Base-by-base conservation (phyloP, 2,329 filamentous ascomycete genomes). In the Nemania abortiva region DNA sequence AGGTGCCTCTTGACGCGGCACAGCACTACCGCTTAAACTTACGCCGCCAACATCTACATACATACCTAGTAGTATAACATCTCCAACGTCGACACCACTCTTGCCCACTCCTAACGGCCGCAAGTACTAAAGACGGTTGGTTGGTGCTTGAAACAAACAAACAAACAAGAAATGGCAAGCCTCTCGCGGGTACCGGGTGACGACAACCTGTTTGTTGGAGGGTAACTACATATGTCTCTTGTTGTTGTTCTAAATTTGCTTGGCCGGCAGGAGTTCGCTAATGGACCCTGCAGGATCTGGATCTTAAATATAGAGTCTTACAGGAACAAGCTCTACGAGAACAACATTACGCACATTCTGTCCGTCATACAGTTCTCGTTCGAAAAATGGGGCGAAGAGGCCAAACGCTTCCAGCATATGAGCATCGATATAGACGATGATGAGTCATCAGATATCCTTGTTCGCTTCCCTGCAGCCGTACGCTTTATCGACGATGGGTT, bases 371-470 rank as follows among this genome's bases (percentile, higher is more conserved):
- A 86, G 67, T 82, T 79, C 71, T 79, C 79, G 2, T 81, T 86
- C 45, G 83, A 86, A 76, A 63, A 75, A 59, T 78, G 75, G 72
- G 76, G 74, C 76, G 79, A 84, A 20, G 83, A 84, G 71, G 85
- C 84, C 76, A 85, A 87, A 71, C 84, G 86, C 50, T 94, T 90
- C 79, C 83, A 90, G 72, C 94, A 97, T 79, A 86, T 93, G 74
- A 86, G 90, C 69, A 91, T 98, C 72, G 91, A 97, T 73, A 89
- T 98, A 52, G 93, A 98, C 80, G 96, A 99, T 83, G 89, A 95
- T 60, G 93, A 95, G 22, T 94, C 98, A 77, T 91, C 95, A 74
- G 93, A 99, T 80, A 82, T 98, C 60, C 83, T 98, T 20, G 88
- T 92, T 70, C 90, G 97, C 80, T 91, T 98, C 70, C 89, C 94